Evolutionary conservation across 441 rosid genomes (phyloP), one percentile per base, ranked within the genome.

Genomic region (Gossypium trilobum): DNA sequence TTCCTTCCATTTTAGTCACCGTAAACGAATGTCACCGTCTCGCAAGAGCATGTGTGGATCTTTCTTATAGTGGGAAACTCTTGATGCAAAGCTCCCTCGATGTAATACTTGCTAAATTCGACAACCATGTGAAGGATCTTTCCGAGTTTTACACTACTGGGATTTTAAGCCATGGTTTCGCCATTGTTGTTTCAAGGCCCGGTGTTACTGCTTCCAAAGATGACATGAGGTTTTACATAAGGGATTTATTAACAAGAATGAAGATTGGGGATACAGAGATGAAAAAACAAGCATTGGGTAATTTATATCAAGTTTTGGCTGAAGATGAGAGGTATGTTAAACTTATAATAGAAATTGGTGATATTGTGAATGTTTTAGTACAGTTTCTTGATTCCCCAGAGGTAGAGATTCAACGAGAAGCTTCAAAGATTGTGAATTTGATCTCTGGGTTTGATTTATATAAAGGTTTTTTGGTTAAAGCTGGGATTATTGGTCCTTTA

Each of bases 81-180:
- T 78, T 92, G 85, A 94, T 94, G 97, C 97, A 94, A 83, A 92
- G 97, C 67, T 95, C 92, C 81, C 83, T 94, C 71, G 97, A 94
- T 72, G 82, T 86, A 2, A 72, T 90, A 63, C 82, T 88, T 1
- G 76, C 86, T 0, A 94, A 78, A 68, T 80, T 92, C 57, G 96
- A 88, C 52, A 63, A 64, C 0, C 87, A 85, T 14, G 70, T 82
- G 17, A 86, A 83, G 79, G 82, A 82, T 60, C 82, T 94, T 19
- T 80, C 89, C 39, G 89, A 83, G 80, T 78, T 94, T 79, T 90
- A 86, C 82, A 78, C 85, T 5, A 79, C 90, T 27, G 93, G 91
- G 74, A 78, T 88, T 75, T 72, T 89, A 52, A 79, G 84, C 50
- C 90, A 83, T 13, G 91, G 85, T 1, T 88, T 85, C 42, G 97